Evolutionary conservation across 2,329 filamentous ascomycete species (phyloP), one percentile per base, ranked within the genome.

Genomic region (Xylaria hypoxylon): DNA sequence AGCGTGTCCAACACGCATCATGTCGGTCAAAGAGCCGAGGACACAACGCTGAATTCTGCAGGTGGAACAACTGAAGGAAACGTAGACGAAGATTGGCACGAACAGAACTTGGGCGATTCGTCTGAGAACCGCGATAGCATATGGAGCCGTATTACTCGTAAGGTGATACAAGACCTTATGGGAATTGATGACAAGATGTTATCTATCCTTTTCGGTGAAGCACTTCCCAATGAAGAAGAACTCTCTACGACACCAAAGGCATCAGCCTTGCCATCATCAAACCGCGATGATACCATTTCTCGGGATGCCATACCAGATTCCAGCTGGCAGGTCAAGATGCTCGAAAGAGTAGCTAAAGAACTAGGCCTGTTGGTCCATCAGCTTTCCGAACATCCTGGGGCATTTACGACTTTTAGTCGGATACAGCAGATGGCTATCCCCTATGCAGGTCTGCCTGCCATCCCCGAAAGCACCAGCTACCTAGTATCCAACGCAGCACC

Each of bases 111-210:
- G 1, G 75, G 80, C 13, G 78, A 83, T 5, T 73, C 77, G 5
- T 74, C 75, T 7, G 76, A 79, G 2, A 84, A 88, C 33, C 82
- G 84, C 47, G 89, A 93, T 70, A 90, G 91, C 0, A 87, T 96
- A 71, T 93, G 93, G 88, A 89, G 90, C 67, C 87, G 91, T 11
- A 88, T 98, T 56, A 97, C 95, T 2, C 88, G 92, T 64, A 93
- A 90, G 73, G 91, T 98, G 31, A 93, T 99, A 72, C 88, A 90
- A 59, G 94, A 97, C 76, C 81, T 99, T 48, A 92, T 98, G 77
- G 95, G 95, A 8, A 92, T 99, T 62, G 94, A 98, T 73, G 93
- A 97, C 69, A 87, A 88, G 56, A 83, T 96, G 22, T 85, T 99
- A 8, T 92, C 92, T 0, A 89, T 97, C 56, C 89, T 99, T 8